Percentiles rank a stretch among this genome's conserved stretches.
Conservation (phyloP, 1,139 yeast genomes). For the Entelexis paramagnoliae region DNA sequence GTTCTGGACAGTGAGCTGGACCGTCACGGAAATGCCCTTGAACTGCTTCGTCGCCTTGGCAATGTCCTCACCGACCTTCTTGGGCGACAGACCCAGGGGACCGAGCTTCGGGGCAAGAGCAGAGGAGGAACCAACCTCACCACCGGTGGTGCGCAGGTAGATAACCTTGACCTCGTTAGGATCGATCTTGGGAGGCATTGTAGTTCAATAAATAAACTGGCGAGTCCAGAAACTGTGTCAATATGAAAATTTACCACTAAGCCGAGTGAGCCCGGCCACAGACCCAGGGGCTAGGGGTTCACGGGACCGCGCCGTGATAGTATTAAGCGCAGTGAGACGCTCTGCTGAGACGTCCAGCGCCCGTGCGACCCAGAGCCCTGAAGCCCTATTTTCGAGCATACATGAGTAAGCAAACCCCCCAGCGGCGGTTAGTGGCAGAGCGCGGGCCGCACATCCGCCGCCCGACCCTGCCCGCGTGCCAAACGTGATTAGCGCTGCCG, state of each 20-base stretch:
- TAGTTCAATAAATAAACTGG: conserved; percentile 11
- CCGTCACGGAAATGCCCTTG: conserved; percentile 99
- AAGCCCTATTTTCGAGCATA: background rate
- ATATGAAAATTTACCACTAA: conserved; percentile 8
- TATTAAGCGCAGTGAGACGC: background rate
- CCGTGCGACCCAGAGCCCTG: background rate
- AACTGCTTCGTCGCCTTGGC: conserved; percentile 99
- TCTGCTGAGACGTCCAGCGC: background rate
- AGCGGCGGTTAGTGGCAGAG: too few species aligned
- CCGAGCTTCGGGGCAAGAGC: conserved; percentile 99
- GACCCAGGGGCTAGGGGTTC: conserved; percentile 1
- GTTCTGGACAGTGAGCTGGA: conserved; percentile 97
- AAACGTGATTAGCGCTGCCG: too few species aligned
- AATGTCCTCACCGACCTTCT: conserved; percentile 99
- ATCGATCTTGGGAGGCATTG: conserved; percentile 57
- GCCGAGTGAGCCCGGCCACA: conserved; percentile 5
- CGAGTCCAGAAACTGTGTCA: conserved; percentile 9
- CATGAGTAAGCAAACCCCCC: background rate
- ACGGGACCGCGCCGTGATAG: conserved; percentile 5
- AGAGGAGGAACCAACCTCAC: conserved; percentile 99
- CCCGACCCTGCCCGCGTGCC: too few species aligned
- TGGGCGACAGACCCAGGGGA: conserved; percentile 99
- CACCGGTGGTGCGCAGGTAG: conserved; percentile 99
- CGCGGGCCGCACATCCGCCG: too few species aligned
- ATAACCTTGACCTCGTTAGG: conserved; percentile 97